Evolutionary conservation across 441 rosid species (phyloP), one percentile per base, ranked within the genome.

Genomic region (Pelargonium citronellum): DNA sequence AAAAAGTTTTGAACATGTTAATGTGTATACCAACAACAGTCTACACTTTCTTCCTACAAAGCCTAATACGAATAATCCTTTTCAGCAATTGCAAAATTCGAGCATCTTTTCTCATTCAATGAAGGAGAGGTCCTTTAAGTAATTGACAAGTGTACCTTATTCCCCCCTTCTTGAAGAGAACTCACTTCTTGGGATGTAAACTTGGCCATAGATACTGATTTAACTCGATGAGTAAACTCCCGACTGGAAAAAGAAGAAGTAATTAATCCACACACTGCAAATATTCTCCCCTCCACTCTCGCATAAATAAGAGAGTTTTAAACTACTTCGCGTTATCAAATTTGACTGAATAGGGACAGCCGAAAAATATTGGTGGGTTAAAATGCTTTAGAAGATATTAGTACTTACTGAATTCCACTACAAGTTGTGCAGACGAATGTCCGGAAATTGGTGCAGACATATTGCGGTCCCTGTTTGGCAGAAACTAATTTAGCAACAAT

Each of bases 371-470:
- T 60, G 34, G 22, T 66, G 16, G 7, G 37, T 30, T 74, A 20
- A 30, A 17, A 24, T 66, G 20, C 4, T 62, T 16, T 43, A 61
- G 70, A 22, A 69, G 8, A 46, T 4, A 71, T 58, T 37, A 43
- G 69, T 17, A 84, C 91, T 89, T 82, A 94, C 99, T 95, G 99
- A 75, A 95, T 88, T 75, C 99, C 99, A 82, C 99, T 84, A 77
- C 99, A 95, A 64, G 82, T 89, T 43, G 97, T 95, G 89, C 99
- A 95, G 71, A 95, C 86, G 68, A 95, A 92, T 58, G 96, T 92
- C 92, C 91, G 89, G 95, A 92, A 92, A 82, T 86, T 89, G 75
- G 85, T 88, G 87, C 98, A 95, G 72, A 92, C 99, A 85, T 95
- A 95, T 71, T 95, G 99, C 22, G 98, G 96, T 70, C 99, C 99